phyloP scores from a whole-genome alignment of 192 early-diverging fungal genomes.

The Thamnidium elegans region DNA sequence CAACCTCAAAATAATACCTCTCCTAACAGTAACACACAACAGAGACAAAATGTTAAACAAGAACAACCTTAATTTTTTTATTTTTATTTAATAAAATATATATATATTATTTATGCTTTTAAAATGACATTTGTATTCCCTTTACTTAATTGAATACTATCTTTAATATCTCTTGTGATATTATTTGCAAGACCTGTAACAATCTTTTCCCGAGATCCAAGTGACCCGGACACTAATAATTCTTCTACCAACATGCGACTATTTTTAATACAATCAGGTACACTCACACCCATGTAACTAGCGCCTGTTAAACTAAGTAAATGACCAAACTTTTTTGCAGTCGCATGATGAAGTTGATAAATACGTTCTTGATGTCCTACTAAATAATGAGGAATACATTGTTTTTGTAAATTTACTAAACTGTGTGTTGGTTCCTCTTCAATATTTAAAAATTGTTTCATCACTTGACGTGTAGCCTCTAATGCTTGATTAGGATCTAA shows the following conservation, averaged over 20 bases:
- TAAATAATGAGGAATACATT: constrained; percentile 88
- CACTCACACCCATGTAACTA: constrained; percentile 79
- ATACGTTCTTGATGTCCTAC: constrained; percentile 79
- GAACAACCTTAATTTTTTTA: too few species aligned
- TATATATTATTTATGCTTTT: constrained; percentile 9
- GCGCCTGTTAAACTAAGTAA: constrained; percentile 73
- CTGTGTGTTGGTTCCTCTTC: constrained; percentile 41
- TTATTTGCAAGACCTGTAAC: constrained; percentile 34
- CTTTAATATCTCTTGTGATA: constrained; percentile 3
- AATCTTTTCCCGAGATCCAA: constrained; percentile 22
- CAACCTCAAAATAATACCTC: too few species aligned
- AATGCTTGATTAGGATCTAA: constrained; percentile 33
- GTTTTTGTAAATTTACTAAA: constrained; percentile 54
- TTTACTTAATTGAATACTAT: constrained; percentile 16
- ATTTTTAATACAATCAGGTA: constrained; percentile 79
- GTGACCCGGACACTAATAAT: constrained; percentile 42
- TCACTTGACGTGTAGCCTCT: constrained; percentile 50
- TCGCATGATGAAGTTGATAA: constrained; percentile 55
- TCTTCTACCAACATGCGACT: constrained; percentile 58
- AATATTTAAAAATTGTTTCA: constrained; percentile 63
- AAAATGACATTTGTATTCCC: constrained; percentile 12
- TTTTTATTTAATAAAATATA: too few species aligned
- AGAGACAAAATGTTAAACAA: too few species aligned
- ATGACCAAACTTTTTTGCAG: constrained; percentile 46
- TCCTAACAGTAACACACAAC: too few species aligned